phyloP scores from a whole-genome alignment of 78 protist species.

The Dictyostelium purpureum region DNA sequence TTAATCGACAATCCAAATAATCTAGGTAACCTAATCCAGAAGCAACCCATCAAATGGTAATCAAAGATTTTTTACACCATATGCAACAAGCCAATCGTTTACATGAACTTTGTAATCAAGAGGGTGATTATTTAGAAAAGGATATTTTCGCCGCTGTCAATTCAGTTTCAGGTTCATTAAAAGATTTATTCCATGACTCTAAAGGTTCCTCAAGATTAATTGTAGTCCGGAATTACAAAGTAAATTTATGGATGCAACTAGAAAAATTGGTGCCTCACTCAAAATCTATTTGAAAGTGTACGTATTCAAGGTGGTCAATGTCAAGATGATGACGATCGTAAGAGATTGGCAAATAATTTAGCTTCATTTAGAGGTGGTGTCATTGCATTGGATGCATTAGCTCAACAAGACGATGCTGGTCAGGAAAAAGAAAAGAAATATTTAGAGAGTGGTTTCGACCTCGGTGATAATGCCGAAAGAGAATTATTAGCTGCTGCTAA shows the following conservation, averaged over 20 bases:
- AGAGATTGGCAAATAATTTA: conserved; percentile 12
- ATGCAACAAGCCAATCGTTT: conserved; percentile 29
- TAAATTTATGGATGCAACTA: conserved; percentile 56
- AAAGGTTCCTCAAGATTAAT: conserved; percentile 63
- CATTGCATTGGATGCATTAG: conserved; percentile 5
- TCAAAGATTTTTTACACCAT: conserved; percentile 38
- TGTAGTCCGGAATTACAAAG: conserved; percentile 15
- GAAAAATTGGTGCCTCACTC: conserved; percentile 65
- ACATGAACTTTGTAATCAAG: conserved; percentile 6
- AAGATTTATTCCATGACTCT: conserved; percentile 58
- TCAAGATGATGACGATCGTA: conserved; percentile 76
- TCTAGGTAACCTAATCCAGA: conserved; percentile 75
- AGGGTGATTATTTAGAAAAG: conserved; percentile 64
- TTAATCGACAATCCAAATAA: conserved; percentile 80
- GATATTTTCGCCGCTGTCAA: conserved; percentile 40
- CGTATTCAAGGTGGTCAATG: conserved; percentile 77
- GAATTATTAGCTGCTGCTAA: conserved; percentile 84
- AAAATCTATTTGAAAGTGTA: conserved; percentile 50
- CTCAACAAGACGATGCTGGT: conserved; percentile 5
- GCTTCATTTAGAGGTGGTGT: conserved; percentile 8
- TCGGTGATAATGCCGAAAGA: conserved; percentile 77
- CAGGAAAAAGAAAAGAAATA: background rate
- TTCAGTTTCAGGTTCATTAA: conserved; percentile 16
- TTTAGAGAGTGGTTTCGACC: conserved; percentile 63
- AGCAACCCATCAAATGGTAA: conserved; percentile 64